Evolutionary conservation across 345 rosid species (phyloP).

Genomic region (Citrus trifoliata): DNA sequence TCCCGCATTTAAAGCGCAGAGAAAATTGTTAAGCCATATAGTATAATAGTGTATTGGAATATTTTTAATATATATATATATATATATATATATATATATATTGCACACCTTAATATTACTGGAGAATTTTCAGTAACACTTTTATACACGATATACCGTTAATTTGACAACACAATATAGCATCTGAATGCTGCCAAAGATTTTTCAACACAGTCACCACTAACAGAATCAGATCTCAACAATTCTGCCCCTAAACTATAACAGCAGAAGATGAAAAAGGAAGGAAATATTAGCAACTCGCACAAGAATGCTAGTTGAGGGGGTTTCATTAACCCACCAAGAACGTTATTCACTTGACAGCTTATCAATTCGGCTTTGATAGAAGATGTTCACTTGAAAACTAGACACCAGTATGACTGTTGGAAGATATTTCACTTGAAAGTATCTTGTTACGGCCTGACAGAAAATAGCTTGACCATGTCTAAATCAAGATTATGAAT

Average conservation of each 20-base stretch:
- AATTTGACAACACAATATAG: constrained; percentile 80
- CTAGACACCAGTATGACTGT: background rate
- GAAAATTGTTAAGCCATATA: too few relatives aligned
- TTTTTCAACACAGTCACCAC: constrained; percentile 59
- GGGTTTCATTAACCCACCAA: background rate
- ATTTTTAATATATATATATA: too few relatives aligned
- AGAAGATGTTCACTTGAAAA: background rate
- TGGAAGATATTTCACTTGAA: background rate
- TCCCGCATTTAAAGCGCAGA: too few relatives aligned
- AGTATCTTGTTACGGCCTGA: background rate
- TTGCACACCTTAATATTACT: background rate
- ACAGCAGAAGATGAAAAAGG: constrained; percentile 31
- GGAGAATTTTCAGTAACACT: background rate
- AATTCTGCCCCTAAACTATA: constrained; percentile 68
- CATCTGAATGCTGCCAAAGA: constrained; percentile 89
- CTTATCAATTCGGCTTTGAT: background rate
- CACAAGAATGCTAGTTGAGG: background rate
- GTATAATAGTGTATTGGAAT: too few relatives aligned
- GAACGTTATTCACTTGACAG: background rate
- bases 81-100: too few relatives aligned
- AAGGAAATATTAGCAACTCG: constrained; percentile 10
- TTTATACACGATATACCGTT: constrained; percentile 41
- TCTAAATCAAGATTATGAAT: background rate
- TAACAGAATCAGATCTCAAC: constrained; percentile 52
- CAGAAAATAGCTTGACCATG: background rate